These are phyloP conservation scores for Chloranthus sessilifolius DNA, from an alignment of 164 flowering plant species.

Conservation along the genomic window DNA sequence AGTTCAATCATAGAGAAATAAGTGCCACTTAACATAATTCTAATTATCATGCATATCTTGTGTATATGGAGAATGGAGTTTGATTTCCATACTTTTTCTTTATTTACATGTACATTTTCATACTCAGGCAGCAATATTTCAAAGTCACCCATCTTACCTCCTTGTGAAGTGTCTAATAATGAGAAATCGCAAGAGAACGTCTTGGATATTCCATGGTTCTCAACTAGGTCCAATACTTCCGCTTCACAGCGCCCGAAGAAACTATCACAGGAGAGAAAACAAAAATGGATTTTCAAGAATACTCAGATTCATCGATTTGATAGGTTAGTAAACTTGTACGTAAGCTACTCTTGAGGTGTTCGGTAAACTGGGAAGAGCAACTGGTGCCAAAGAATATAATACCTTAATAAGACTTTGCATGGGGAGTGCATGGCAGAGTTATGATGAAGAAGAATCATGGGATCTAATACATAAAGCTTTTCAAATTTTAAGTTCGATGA, in stretches of 20 bases:
- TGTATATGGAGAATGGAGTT: too few species aligned
- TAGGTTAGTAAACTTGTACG: conserved; percentile 36
- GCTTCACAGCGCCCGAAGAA: conserved; percentile 44
- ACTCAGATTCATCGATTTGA: conserved; percentile 33
- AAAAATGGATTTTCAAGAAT: conserved; percentile 48
- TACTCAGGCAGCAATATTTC: conserved; percentile 12
- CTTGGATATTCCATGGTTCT: conserved; percentile 46
- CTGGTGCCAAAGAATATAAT: conserved; percentile 63
- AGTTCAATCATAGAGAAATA: too few species aligned
- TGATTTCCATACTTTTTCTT: too few species aligned
- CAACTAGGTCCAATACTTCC: conserved; percentile 4
- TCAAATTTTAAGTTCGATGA: conserved; percentile 42
- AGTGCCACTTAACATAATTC: too few species aligned
- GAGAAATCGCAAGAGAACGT: conserved; percentile 14
- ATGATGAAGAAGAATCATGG: conserved; percentile 40
- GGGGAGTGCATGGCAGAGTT: conserved; percentile 43
- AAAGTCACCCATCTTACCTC: conserved; percentile 10
- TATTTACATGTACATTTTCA: too few species aligned
- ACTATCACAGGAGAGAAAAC: conserved; percentile 51
- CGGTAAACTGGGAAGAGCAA: conserved; percentile 55
- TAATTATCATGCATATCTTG: too few species aligned
- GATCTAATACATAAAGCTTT: conserved; percentile 43
- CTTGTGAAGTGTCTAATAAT: conserved; percentile 7
- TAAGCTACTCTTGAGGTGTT: conserved; percentile 43
- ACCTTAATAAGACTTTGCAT: conserved; percentile 48